These are phyloP conservation scores for Ramaria sp. DNA, from an alignment of 768 basidiomycete genomes.

Conservation along the genomic window DNA sequence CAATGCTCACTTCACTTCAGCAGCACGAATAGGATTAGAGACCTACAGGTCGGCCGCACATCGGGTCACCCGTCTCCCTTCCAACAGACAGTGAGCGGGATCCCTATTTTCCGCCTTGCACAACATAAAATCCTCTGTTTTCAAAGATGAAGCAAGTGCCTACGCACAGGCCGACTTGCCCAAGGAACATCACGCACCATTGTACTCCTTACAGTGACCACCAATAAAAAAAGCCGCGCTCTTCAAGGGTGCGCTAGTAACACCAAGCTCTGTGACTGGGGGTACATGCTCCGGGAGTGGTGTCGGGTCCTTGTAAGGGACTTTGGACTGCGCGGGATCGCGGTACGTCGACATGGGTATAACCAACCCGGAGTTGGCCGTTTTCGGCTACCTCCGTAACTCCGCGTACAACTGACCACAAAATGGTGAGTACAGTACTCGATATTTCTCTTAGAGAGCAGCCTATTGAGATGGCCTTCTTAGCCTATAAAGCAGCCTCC, in stretches of 20 bases:
- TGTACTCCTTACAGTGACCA: conserved; percentile 90
- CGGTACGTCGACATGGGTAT: conserved; percentile 23
- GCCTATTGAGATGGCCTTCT: neutral
- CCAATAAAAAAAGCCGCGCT: conserved; percentile 97
- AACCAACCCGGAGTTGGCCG: neutral
- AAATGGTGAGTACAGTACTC: neutral
- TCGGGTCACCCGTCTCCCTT: conserved; percentile 89
- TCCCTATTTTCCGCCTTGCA: conserved; percentile 91
- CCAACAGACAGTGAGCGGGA: conserved; percentile 89
- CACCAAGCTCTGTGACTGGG: conserved; percentile 79
- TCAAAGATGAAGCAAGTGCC: conserved; percentile 1
- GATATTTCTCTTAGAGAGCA: neutral
- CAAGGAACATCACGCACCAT: conserved; percentile 50
- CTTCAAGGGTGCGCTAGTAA: conserved; percentile 88
- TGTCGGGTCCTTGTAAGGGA: conserved; percentile 52
- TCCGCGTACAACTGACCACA: neutral
- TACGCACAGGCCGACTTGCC: neutral
- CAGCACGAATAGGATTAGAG: neutral
- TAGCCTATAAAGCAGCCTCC: conserved; percentile 34
- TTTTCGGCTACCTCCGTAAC: neutral
- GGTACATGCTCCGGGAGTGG: conserved; percentile 60
- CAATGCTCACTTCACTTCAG: neutral
- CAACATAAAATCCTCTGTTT: conserved; percentile 87
- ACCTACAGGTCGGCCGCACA: conserved; percentile 91
- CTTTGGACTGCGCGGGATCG: conserved; percentile 34